phyloP scores from a whole-genome alignment of 2,329 filamentous ascomycete species.

The Diatrype stigma region DNA sequence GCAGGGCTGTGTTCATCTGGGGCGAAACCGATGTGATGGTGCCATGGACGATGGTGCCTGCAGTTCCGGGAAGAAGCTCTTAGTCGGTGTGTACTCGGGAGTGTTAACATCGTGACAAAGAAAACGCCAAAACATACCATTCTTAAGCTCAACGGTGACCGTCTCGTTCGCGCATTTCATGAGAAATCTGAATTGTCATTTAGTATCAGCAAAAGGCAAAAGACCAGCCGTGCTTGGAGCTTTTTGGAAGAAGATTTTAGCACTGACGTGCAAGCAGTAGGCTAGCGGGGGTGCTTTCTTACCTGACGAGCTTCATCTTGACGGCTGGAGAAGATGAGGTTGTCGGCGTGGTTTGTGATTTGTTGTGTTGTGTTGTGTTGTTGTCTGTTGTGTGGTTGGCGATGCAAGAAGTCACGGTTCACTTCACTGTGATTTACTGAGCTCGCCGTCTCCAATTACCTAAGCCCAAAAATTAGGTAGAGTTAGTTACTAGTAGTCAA shows the following conservation, averaged over 20 bases:
- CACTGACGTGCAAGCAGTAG: conserved; percentile 38
- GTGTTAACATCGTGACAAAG: no score
- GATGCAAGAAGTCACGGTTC: conserved; percentile 7
- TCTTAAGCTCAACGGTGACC: conserved; percentile 97
- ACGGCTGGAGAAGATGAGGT: conserved; percentile 12
- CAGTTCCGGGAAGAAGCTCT: conserved; percentile 2
- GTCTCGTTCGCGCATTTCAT: conserved; percentile 99
- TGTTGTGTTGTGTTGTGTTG: background rate
- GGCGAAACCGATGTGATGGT: conserved; percentile 96
- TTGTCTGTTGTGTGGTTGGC: no score
- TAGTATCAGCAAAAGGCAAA: conserved; percentile 31
- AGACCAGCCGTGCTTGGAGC: conserved; percentile 6
- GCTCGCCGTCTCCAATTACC: no score
- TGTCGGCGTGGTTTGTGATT: conserved; percentile 1
- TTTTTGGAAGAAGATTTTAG: conserved; percentile 34
- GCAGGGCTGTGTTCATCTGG: conserved; percentile 96
- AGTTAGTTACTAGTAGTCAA: no score
- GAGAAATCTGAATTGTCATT: conserved; percentile 65
- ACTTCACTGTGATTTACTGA: no score
- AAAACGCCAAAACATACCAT: conserved; percentile 66
- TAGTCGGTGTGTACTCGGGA: no score
- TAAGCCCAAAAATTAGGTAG: no score
- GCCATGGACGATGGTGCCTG: conserved; percentile 92
- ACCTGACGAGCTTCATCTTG: conserved; percentile 97
- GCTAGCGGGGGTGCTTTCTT: conserved; percentile 43